Evolutionary conservation across 164 flowering plant genomes (phyloP).

Genomic region (Buxus sempervirens): DNA sequence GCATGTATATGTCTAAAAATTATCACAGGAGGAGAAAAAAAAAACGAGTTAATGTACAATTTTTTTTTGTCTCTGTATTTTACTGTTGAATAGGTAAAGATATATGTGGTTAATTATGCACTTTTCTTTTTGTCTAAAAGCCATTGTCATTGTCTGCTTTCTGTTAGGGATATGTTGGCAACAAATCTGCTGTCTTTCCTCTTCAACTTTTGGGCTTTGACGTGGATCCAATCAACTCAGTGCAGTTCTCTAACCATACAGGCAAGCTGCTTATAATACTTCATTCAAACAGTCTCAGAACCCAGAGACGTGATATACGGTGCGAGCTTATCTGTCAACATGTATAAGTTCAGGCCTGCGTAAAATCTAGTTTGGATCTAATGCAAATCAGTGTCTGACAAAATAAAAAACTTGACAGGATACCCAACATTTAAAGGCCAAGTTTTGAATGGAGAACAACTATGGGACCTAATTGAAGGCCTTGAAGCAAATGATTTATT

Average conservation of each 20-base stretch:
- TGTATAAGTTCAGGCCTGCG: conserved; percentile 37
- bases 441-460: conserved; percentile 85
- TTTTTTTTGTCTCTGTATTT: neutral
- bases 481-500: conserved; percentile 82
- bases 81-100: neutral
- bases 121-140: neutral
- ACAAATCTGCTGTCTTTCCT: conserved; percentile 97
- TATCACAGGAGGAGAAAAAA: too few species aligned
- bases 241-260: conserved; percentile 99
- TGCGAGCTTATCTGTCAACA: conserved; percentile 36
- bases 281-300: conserved; percentile 38
- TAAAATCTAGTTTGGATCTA: conserved; percentile 18
- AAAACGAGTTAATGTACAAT: too few species aligned
- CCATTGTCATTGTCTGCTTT: neutral
- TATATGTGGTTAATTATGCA: neutral
- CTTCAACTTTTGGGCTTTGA: conserved; percentile 94
- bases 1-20: too few species aligned
- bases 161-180: conserved; percentile 93
- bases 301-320: conserved; percentile 45
- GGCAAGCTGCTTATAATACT: conserved; percentile 79
- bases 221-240: conserved; percentile 97
- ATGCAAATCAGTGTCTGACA: conserved; percentile 21
- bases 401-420: conserved; percentile 48
- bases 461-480: conserved; percentile 91
- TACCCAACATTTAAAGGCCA: conserved; percentile 98